A percentile compares a stretch with the other conserved stretches of the same genome.
Evolutionary conservation across 495 filamentous ascomycete genomes (phyloP).

Genomic region (Cercophora newfieldiana): DNA sequence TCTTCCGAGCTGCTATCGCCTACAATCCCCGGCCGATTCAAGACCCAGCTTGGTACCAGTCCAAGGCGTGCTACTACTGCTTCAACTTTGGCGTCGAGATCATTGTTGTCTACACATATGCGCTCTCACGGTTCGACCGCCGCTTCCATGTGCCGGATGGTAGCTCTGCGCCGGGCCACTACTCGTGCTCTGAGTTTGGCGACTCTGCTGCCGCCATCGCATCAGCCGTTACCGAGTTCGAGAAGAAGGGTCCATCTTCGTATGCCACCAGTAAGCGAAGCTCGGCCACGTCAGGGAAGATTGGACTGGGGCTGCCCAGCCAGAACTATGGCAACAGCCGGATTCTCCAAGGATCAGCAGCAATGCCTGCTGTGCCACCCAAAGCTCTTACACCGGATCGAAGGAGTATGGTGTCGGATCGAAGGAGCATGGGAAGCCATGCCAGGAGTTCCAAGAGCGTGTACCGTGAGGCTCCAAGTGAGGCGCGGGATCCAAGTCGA

Average conservation of each 20-base stretch:
- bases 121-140: conserved; percentile 65
- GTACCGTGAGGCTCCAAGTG: conserved; percentile 2
- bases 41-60: conserved; percentile 67
- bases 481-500: not conserved
- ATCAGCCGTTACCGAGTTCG: conserved; percentile 9
- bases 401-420: not conserved
- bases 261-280: conserved; percentile 2
- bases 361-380: not conserved
- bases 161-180: conserved; percentile 42
- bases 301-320: not conserved
- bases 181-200: conserved; percentile 24
- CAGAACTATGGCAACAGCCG: not conserved
- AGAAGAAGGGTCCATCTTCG: conserved; percentile 8
- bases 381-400: not conserved
- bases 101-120: conserved; percentile 63
- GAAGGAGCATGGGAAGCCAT: not conserved
- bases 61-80: conserved; percentile 72
- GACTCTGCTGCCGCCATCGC: not conserved
- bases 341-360: not conserved
- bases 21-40: conserved; percentile 55
- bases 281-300: conserved; percentile 1
- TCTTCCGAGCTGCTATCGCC: conserved; percentile 61
- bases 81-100: conserved; percentile 78
- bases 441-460: conserved; percentile 7
- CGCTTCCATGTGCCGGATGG: conserved; percentile 69